Evolutionary conservation across 305 asterid species (phyloP).

Genomic region (Rubia tinctorum): DNA sequence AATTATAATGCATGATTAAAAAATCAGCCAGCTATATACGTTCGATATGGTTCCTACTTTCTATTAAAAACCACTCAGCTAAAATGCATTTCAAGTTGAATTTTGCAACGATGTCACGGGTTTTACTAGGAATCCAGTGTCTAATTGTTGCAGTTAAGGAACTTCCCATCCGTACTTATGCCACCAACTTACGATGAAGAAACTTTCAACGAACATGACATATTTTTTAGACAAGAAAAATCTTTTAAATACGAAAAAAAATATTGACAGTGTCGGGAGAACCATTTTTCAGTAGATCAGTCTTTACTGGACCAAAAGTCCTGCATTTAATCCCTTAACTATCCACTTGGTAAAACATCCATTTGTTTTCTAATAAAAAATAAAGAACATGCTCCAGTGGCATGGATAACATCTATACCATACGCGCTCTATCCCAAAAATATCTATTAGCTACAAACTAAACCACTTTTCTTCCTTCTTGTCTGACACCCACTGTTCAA

Average conservation of each 20-base stretch:
- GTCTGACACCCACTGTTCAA: constrained; percentile 16
- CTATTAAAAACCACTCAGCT: constrained; percentile 28
- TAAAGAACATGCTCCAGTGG: constrained; percentile 52
- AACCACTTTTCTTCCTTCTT: constrained; percentile 36
- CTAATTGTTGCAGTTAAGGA: no score
- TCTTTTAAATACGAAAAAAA: background rate
- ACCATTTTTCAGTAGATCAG: background rate
- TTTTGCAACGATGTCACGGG: no score
- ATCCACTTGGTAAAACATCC: constrained; percentile 6
- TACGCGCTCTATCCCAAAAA: constrained; percentile 45
- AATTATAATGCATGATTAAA: constrained; percentile 34
- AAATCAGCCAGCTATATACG: no score
- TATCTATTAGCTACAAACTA: constrained; percentile 33
- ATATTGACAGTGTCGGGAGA: constrained; percentile 39
- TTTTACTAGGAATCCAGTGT: no score
- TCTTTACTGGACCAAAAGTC: constrained; percentile 31
- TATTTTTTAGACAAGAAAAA: background rate
- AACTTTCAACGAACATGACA: no score
- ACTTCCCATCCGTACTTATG: constrained; percentile 12
- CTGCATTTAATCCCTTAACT: constrained; percentile 30
- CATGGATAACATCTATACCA: constrained; percentile 39
- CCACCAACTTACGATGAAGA: constrained; percentile 65
- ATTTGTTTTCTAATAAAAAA: constrained; percentile 26
- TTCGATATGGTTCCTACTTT: constrained; percentile 9
- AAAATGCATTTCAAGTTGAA: no score